Evolutionary conservation across 1,139 yeast genomes (phyloP), one percentile per base, ranked within the genome.

Genomic region (Blastobotrys apis): DNA sequence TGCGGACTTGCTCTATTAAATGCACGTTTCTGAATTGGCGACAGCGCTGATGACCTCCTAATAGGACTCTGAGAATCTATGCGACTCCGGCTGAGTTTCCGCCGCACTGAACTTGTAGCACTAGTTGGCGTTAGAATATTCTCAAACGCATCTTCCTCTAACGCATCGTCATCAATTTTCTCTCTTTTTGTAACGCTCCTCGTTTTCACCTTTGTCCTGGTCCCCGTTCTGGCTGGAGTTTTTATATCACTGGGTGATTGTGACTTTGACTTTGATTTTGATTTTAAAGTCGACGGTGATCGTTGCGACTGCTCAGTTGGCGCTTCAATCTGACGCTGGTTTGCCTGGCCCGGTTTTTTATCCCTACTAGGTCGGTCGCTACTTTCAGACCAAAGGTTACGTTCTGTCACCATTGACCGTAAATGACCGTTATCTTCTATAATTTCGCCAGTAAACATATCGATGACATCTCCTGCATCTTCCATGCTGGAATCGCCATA

Each of bases 401-500:
- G 22, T 19, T 21, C 2, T 12, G 27, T 30, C 3, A 2, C 52
- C 39, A 76, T 53, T 2, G 77, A 72, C 43, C 73, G 63, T 21
- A 83, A 53, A 59, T 83, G 92, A 1, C 92, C 92, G 47, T 75
- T 74, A 53, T 83, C 85, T 15, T 67, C 72, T 2, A 78, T 59
- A 4, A 83, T 73, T 42, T 72, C 68, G 1, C 88, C 87, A 0
- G 85, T 77, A 3, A 59, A 57, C 23, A 83, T 57, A 56, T 83
- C 85, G n/a, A 83, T 67, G 25, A 80, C 73, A 58, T 83, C 90
- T 41, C 85, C 82, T 49, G 78, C 80, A 12, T 66, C 63, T 2
- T 68, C 68, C 40, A 72, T 73, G n/a, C 75, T 63, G 2, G 62
- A 54, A 23, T 80, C 74, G 4, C 53, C 48, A 56, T 81, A 81